Evolutionary conservation across 177 flowering plant genomes (phyloP), one percentile per base, ranked within the genome.

Genomic region (Vitis hybrid): DNA sequence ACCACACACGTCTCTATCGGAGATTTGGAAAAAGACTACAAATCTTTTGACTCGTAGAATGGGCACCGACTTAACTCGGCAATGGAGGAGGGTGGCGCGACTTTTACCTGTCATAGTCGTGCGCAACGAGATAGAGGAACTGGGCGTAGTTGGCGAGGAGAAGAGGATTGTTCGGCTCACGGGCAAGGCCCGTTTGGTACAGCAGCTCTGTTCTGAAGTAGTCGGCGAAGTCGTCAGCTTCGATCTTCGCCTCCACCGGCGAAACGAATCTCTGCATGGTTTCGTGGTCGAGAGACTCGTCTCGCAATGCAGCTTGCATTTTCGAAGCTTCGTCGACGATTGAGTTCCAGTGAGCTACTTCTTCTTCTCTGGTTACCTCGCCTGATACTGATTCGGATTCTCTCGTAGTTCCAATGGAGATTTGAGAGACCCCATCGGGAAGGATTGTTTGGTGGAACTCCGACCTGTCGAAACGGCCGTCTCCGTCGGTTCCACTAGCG

Each of bases 401-500:
- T 56, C 64, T 63, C 17, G 78, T 59, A 12, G 80, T 62, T 50
- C 82, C 84, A 52, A 68, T 7, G 0, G 86, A 73, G 2, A 81
- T 53, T 51, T 73, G 82, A 0, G 92, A 81, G 11, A 70, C 64
- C 47, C 82, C 92, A 10, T 82, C 87, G 0, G 90, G 88, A 1
- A 85, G 44, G 11, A 86, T 71, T 4, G 82, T 66, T 7, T 75
- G 67, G 20, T 74, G 74, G 11, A 76, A 78, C 22, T 65, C 72
- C 7, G 74, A 59, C 33, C 73, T 57, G 13, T 85, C 81, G 20
- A 79, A 78, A 71, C 72, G 59, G 2, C 90, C 97, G 3, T 91
- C 97, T 0, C 92, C 96, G 11, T 89, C 98, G 0, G 86, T 88
- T 11, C 92, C 92, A 62, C 88, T 87, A 0, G 80, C 84, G 2